A percentile compares a stretch with the other conserved stretches of the same genome.
These are phyloP conservation scores for Serendipita vermifera DNA, from an alignment of 768 basidiomycete genomes.

Conservation along the genomic window DNA sequence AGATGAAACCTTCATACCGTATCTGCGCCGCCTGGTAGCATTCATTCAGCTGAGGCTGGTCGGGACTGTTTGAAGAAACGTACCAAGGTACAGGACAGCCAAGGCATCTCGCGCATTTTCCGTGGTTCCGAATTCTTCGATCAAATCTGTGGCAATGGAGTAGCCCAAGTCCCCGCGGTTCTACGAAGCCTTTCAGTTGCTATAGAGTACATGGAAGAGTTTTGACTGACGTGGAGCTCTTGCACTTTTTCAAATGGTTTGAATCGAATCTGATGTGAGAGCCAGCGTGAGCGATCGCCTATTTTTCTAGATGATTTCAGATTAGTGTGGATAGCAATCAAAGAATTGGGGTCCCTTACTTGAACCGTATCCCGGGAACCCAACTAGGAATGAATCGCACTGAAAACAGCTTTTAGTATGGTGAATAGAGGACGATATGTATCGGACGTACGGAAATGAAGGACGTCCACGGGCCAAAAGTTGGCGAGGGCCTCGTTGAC, in stretches of 20 bases:
- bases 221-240: not conserved
- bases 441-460: not conserved
- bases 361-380: not conserved
- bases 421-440: not conserved
- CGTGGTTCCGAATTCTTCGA: not conserved
- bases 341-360: not conserved
- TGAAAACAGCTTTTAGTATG: not conserved
- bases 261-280: not conserved
- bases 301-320: not conserved
- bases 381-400: not conserved
- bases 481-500: not conserved
- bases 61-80: not conserved
- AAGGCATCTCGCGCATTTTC: not conserved
- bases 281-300: not conserved
- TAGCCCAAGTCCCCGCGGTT: not conserved
- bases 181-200: not conserved
- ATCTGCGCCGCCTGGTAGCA: not conserved
- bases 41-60: not conserved
- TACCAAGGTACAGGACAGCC: constrained; percentile 1
- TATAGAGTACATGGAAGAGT: not conserved
- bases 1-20: not conserved
- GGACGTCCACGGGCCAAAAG: not conserved
- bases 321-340: not conserved
- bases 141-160: not conserved
- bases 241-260: not conserved